phyloP scores from a whole-genome alignment of 2,329 filamentous ascomycete genomes.

The Ilyonectria mors-panacis region DNA sequence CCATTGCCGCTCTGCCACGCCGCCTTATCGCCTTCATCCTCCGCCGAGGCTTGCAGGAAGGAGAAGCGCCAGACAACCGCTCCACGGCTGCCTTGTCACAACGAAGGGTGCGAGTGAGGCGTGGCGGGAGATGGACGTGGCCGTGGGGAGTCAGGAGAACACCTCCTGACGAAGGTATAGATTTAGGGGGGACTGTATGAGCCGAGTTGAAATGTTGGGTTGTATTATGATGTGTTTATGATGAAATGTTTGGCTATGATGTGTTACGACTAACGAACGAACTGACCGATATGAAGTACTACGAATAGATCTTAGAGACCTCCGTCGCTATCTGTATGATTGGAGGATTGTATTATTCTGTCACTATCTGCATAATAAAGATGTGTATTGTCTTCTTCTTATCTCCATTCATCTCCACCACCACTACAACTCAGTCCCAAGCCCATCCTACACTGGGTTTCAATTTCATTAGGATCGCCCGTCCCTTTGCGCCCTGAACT shows the following conservation, averaged over 20 bases:
- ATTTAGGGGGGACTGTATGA: constrained; percentile 31
- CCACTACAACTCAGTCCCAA: not conserved
- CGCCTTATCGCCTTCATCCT: constrained; percentile 19
- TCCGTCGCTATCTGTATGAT: constrained; percentile 10
- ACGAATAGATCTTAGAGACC: not conserved
- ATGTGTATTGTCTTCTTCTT: not conserved
- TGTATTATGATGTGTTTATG: not conserved
- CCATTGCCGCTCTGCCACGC: constrained; percentile 22
- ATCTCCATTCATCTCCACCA: not conserved
- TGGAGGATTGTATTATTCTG: constrained; percentile 4
- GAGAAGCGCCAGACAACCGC: constrained; percentile 40
- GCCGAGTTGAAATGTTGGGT: not conserved
- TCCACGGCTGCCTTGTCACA: constrained; percentile 32
- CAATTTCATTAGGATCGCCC: not conserved
- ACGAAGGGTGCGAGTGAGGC: constrained; percentile 15
- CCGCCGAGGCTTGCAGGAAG: constrained; percentile 32
- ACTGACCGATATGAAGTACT: not conserved
- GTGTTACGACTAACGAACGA: constrained; percentile 11
- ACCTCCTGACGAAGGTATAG: constrained; percentile 23
- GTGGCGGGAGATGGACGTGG: constrained; percentile 29
- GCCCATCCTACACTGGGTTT: not conserved
- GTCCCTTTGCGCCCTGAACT: constrained; percentile 9
- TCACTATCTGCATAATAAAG: not conserved
- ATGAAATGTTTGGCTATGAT: constrained; percentile 10
- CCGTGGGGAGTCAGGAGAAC: constrained; percentile 11